Evolutionary conservation across 2,329 filamentous ascomycete genomes (phyloP).

Genomic region (Aspergillus neotritici): DNA sequence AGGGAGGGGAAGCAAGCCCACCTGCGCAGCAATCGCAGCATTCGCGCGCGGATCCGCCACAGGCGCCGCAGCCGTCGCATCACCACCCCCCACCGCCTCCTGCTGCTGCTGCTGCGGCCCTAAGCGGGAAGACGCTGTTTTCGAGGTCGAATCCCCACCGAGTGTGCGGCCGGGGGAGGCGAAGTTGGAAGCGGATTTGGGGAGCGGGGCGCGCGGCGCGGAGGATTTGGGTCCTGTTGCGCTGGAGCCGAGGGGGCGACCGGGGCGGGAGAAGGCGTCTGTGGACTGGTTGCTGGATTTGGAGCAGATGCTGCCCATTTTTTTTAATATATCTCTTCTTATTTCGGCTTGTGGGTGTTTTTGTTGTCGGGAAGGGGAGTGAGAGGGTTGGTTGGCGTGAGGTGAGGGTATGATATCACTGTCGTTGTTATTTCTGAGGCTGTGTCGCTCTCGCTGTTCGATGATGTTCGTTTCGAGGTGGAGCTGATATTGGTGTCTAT

Average conservation of each 20-base stretch:
- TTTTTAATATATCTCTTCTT: conserved; percentile 1
- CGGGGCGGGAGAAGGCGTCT: conserved; percentile 65
- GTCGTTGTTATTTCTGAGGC: no score
- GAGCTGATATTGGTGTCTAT: no score
- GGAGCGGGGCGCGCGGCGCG: conserved; percentile 48
- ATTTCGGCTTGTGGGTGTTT: not conserved
- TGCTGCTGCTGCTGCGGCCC: conserved; percentile 39
- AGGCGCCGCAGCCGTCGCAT: conserved; percentile 13
- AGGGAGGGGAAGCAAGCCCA: conserved; percentile 38
- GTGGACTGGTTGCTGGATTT: conserved; percentile 53
- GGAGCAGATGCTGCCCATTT: conserved; percentile 84
- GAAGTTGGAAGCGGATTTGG: conserved; percentile 2
- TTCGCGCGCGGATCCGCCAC: conserved; percentile 59
- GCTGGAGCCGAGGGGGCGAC: conserved; percentile 62
- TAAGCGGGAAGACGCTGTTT: no score
- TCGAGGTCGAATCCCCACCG: no score
- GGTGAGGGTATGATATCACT: not conserved
- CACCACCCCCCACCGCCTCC: conserved; percentile 59
- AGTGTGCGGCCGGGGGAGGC: no score
- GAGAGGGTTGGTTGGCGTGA: conserved; percentile 6
- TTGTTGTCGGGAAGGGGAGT: conserved; percentile 1
- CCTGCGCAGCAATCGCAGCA: conserved; percentile 80
- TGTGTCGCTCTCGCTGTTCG: no score
- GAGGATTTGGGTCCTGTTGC: conserved; percentile 37
- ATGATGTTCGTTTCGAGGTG: no score